A percentile compares a stretch with the other conserved stretches of the same genome.
phyloP scores from a whole-genome alignment of 1,284 basidiomycete species.

The Paramarasmius palmivorus region DNA sequence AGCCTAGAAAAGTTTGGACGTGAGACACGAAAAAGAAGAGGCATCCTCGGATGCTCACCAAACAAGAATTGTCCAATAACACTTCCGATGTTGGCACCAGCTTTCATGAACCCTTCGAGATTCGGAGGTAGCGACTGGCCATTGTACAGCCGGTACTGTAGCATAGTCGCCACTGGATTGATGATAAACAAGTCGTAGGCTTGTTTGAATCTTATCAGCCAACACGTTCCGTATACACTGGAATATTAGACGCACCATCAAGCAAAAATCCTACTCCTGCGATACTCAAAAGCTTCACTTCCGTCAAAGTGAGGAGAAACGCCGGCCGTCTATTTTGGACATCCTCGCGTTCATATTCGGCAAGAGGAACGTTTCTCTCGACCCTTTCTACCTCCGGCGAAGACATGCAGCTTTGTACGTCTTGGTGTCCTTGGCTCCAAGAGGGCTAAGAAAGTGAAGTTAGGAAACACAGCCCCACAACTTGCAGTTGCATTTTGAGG shows the following conservation, averaged over 20 bases:
- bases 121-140: conserved; percentile 53
- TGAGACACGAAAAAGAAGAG: not conserved
- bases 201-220: conserved; percentile 29
- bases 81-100: conserved; percentile 70
- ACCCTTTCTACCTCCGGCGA: not conserved
- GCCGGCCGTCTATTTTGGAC: conserved; percentile 30
- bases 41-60: conserved; percentile 30
- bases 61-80: conserved; percentile 77
- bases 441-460: no score
- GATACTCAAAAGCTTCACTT: conserved; percentile 53
- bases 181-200: conserved; percentile 81
- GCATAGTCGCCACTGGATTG: conserved; percentile 76
- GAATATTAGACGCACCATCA: conserved; percentile 41
- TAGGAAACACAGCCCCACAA: no score
- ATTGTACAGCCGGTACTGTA: conserved; percentile 70
- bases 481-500: no score
- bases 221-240: not conserved
- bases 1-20: conserved; percentile 34
- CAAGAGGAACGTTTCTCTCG: conserved; percentile 25
- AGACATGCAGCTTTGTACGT: no score
- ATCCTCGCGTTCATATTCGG: conserved; percentile 41
- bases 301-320: conserved; percentile 42
- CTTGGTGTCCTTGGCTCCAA: no score
- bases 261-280: conserved; percentile 63
- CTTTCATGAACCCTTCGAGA: conserved; percentile 67